Conservation (phyloP, 2,329 filamentous ascomycete species). For the Diplodia mutila region DNA sequence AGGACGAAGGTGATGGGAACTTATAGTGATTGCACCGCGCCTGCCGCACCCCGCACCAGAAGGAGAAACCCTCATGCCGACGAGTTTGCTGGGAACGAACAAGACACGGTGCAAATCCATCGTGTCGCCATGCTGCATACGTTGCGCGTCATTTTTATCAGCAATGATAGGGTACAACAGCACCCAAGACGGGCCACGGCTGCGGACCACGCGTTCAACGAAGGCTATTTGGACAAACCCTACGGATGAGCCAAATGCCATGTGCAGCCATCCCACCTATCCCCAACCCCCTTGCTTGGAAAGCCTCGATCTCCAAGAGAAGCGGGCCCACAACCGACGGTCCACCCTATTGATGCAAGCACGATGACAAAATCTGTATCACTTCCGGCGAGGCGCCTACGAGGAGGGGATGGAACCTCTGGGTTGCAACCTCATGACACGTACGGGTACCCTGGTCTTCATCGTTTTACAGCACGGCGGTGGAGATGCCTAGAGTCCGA, state of each 20-base stretch:
- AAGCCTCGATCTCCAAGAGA: not conserved
- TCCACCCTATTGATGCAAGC: not conserved
- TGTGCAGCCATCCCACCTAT: not conserved
- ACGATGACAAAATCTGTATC: conserved; percentile 12
- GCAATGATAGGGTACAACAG: not conserved
- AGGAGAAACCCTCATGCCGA: not conserved
- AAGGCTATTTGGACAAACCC: not conserved
- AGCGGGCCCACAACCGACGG: not conserved
- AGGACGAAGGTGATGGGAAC: not conserved
- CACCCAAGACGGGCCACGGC: not conserved
- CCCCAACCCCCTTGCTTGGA: not conserved
- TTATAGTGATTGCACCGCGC: not conserved
- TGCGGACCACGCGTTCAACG: not conserved
- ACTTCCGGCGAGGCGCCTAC: not conserved
- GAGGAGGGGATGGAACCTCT: too few relatives aligned
- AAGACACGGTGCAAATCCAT: not conserved
- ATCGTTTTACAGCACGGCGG: not conserved
- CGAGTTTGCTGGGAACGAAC: not conserved
- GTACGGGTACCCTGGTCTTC: too few relatives aligned
- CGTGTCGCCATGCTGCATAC: not conserved
- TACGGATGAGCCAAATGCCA: not conserved
- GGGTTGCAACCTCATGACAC: not conserved
- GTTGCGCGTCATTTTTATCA: not conserved
- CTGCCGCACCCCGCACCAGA: not conserved
- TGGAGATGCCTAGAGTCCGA: not conserved